Evolutionary conservation across 192 early-diverging fungal genomes (phyloP).

Genomic region (Chytriomyces confervae): DNA sequence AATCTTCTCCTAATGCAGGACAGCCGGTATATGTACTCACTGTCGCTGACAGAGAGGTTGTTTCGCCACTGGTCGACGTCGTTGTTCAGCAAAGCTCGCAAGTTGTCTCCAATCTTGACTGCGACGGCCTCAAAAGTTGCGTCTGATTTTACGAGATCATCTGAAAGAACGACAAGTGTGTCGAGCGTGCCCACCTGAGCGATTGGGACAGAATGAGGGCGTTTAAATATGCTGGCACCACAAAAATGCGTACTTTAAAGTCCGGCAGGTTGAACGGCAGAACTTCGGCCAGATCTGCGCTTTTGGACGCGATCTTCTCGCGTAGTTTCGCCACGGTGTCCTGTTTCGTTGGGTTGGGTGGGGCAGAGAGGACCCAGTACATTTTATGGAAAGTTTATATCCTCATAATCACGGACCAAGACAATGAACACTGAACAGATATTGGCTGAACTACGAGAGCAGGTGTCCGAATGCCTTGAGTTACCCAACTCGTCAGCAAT

Average conservation of each 20-base stretch:
- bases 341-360: conserved; percentile 81
- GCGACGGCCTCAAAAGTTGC: conserved; percentile 71
- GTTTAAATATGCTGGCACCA: no score
- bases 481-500: no score
- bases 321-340: conserved; percentile 73
- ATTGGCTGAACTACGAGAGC: no score
- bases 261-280: conserved; percentile 84
- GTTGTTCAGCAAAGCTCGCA: conserved; percentile 73
- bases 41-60: conserved; percentile 79
- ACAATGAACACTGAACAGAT: no score
- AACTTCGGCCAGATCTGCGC: conserved; percentile 78
- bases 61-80: conserved; percentile 68
- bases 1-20: no score
- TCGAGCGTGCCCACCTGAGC: conserved; percentile 95
- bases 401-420: no score
- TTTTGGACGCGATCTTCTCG: conserved; percentile 67
- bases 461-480: no score
- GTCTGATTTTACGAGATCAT: conserved; percentile 92
- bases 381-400: not conserved
- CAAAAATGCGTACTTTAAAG: conserved; percentile 74
- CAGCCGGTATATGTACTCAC: conserved; percentile 56
- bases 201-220: not conserved
- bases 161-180: conserved; percentile 88
- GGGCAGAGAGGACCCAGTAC: conserved; percentile 76
- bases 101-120: conserved; percentile 85